Evolutionary conservation across 2,329 filamentous ascomycete genomes (phyloP).

Genomic region (Cercospora sesami): DNA sequence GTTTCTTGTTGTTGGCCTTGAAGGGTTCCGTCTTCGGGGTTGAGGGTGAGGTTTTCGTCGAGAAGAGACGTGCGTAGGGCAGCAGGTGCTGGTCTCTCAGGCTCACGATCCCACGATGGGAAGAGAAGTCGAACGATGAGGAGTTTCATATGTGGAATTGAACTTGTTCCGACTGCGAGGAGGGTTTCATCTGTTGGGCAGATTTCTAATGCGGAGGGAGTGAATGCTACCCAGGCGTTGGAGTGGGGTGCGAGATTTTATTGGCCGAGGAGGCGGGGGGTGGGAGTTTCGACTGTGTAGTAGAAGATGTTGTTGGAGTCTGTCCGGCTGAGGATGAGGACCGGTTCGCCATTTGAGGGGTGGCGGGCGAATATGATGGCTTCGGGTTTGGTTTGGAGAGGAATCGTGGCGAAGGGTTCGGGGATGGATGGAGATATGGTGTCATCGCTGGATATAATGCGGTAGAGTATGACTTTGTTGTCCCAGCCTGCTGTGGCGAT

Average conservation of each 20-base stretch:
- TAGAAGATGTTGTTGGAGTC: conserved; percentile 62
- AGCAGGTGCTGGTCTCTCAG: conserved; percentile 19
- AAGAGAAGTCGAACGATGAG: conserved; percentile 60
- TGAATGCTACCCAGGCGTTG: conserved; percentile 65
- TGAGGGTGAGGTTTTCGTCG: conserved; percentile 19
- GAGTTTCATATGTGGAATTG: conserved; percentile 63
- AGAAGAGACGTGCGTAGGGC: conserved; percentile 28
- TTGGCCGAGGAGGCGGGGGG: conserved; percentile 50
- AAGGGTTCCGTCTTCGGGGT: neutral
- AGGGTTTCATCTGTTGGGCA: conserved; percentile 57
- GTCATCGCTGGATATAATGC: conserved; percentile 13
- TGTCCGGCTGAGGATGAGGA: conserved; percentile 56
- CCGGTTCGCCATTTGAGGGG: conserved; percentile 48
- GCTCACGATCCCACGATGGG: conserved; percentile 39
- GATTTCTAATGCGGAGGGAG: conserved; percentile 58
- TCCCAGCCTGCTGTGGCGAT: conserved; percentile 65
- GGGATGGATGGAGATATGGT: conserved; percentile 31
- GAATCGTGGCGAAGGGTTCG: conserved; percentile 46
- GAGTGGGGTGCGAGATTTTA: conserved; percentile 64
- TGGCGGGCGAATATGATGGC: conserved; percentile 56
- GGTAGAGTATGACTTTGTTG: conserved; percentile 56
- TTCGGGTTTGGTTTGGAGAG: conserved; percentile 57
- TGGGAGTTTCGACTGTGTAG: conserved; percentile 46
- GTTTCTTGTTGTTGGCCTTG: conserved; percentile 11
- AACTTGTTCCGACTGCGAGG: conserved; percentile 61